A percentile compares a stretch with the other conserved stretches of the same genome.
Evolutionary conservation across 1,284 basidiomycete species (phyloP).

Genomic region (Marasmius sp.): DNA sequence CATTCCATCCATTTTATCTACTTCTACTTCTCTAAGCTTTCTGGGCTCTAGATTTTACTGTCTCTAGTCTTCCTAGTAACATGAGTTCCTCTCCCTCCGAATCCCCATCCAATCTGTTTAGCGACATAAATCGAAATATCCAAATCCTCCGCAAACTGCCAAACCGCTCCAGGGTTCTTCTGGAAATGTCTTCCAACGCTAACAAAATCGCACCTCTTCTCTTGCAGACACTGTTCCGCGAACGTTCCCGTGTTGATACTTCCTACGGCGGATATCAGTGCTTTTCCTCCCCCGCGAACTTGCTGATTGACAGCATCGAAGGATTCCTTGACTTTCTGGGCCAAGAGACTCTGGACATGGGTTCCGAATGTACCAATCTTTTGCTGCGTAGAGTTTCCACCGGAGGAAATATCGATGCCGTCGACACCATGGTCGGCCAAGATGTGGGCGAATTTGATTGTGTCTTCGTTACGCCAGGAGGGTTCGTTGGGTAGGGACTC

Average conservation of each 20-base stretch:
- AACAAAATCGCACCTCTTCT: slow-evolving; percentile 54
- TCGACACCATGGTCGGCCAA: slow-evolving; percentile 63
- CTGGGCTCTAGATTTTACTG: neutral
- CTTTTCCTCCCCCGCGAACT: slow-evolving; percentile 11
- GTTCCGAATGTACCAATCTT: slow-evolving; percentile 46
- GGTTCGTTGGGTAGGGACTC: slow-evolving; percentile 45
- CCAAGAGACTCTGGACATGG: slow-evolving; percentile 49
- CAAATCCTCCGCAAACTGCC: slow-evolving; percentile 53
- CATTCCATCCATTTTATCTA: slow-evolving; percentile 1
- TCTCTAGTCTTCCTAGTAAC: neutral
- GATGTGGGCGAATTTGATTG: slow-evolving; percentile 48
- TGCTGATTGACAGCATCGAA: slow-evolving; percentile 39
- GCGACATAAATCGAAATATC: slow-evolving; percentile 42
- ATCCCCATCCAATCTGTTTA: slow-evolving; percentile 55
- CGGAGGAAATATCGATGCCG: slow-evolving; percentile 65
- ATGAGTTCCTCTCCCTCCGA: slow-evolving; percentile 27
- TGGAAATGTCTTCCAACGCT: slow-evolving; percentile 57
- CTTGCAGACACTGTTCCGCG: slow-evolving; percentile 62
- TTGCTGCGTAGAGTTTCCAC: slow-evolving; percentile 53
- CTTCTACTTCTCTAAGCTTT: neutral
- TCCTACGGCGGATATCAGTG: slow-evolving; percentile 63
- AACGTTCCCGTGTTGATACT: slow-evolving; percentile 56
- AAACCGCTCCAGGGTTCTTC: slow-evolving; percentile 53
- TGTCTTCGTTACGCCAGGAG: slow-evolving; percentile 64
- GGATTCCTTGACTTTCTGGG: slow-evolving; percentile 58